These are phyloP conservation scores for Phytophthora kernoviae DNA, from an alignment of 352 stramenopile genomes.

Conservation along the genomic window DNA sequence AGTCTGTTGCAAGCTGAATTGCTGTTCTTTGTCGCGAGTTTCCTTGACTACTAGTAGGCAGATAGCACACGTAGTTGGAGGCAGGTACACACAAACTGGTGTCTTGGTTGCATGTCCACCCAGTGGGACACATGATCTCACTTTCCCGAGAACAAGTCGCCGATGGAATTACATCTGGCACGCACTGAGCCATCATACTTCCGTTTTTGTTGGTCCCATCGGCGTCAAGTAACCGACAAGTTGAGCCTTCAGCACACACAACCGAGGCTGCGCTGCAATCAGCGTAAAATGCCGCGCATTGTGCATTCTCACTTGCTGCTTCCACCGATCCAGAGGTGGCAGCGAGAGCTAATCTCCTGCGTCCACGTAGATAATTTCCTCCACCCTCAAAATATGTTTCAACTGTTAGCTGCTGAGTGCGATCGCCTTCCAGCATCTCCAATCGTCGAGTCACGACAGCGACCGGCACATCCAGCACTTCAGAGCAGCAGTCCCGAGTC, in stretches of 20 bases:
- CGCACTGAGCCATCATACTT: slow-evolving; percentile 21
- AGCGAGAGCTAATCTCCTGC: slow-evolving; percentile 8
- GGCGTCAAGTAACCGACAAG: slow-evolving; percentile 15
- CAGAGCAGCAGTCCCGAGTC: slow-evolving; percentile 47
- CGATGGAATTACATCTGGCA: slow-evolving; percentile 11
- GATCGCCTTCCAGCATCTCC: background rate
- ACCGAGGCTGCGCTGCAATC: slow-evolving; percentile 22
- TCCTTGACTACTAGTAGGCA: slow-evolving; percentile 11
- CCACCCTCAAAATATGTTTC: too few relatives aligned
- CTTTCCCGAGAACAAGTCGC: slow-evolving; percentile 12
- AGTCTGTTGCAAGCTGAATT: slow-evolving; percentile 33
- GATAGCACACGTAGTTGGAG: slow-evolving; percentile 45
- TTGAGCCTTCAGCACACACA: slow-evolving; percentile 45
- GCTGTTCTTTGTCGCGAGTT: slow-evolving; percentile 4
- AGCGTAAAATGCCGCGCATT: slow-evolving; percentile 32
- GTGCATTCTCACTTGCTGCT: background rate
- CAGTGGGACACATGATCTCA: slow-evolving; percentile 23
- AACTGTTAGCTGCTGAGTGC: background rate
- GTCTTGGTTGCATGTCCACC: slow-evolving; percentile 36
- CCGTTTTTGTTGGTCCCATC: background rate
- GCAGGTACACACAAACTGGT: slow-evolving; percentile 28
- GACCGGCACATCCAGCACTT: slow-evolving; percentile 22
- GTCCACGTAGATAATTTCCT: slow-evolving; percentile 9
- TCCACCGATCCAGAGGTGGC: background rate
- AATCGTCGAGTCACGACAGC: slow-evolving; percentile 26